These are phyloP conservation scores for Pseudogymnoascus sp. DNA, from an alignment of 2,329 filamentous ascomycete species.

Conservation along the genomic window DNA sequence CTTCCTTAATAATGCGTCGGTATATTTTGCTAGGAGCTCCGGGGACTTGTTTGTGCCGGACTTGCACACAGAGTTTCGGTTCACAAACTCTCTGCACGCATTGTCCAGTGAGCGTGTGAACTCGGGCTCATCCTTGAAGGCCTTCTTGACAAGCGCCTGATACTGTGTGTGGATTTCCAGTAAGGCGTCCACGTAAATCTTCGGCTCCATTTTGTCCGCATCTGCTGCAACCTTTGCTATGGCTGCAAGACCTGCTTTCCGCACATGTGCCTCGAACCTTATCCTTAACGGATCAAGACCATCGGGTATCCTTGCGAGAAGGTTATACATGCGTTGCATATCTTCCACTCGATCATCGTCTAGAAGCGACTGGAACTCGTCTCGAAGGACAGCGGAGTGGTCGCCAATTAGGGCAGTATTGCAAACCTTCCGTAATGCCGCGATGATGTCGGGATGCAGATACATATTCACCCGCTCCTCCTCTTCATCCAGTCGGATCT, in stretches of 20 bases:
- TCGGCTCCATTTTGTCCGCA: constrained; percentile 86
- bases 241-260: constrained; percentile 79
- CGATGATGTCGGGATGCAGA: constrained; percentile 81
- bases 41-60: constrained; percentile 89
- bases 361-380: constrained; percentile 90
- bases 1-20: constrained; percentile 87
- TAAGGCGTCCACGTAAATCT: constrained; percentile 91
- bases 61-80: constrained; percentile 94
- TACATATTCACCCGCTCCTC: constrained; percentile 91
- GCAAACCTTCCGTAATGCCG: constrained; percentile 77
- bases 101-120: constrained; percentile 96
- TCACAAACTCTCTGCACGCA: constrained; percentile 95
- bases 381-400: constrained; percentile 77
- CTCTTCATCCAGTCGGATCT: constrained; percentile 81
- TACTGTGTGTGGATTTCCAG: constrained; percentile 94
- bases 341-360: constrained; percentile 94
- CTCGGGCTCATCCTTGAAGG: constrained; percentile 92
- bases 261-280: constrained; percentile 87
- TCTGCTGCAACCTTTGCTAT: constrained; percentile 87
- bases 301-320: constrained; percentile 82
- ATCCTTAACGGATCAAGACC: constrained; percentile 82
- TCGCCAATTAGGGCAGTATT: constrained; percentile 85
- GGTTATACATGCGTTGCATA: constrained; percentile 91
- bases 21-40: constrained; percentile 90
- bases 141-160: constrained; percentile 80